These are phyloP conservation scores for Lactarius psammicola DNA, from an alignment of 768 basidiomycete genomes.

Conservation along the genomic window DNA sequence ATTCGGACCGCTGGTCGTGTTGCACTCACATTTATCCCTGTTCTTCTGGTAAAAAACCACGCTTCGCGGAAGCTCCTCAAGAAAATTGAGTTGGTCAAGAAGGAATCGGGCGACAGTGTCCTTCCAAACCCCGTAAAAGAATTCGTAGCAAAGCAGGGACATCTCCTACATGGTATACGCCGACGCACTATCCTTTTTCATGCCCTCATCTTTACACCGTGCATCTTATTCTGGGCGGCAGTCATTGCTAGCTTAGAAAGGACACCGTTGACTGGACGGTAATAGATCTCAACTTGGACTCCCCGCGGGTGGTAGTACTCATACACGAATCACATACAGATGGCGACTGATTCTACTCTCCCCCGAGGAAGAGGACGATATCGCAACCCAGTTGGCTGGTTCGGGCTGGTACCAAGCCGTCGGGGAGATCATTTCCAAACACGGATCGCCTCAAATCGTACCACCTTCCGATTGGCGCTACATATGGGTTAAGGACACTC, in stretches of 20 bases:
- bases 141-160: conserved; percentile 52
- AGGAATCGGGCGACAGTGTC: conserved; percentile 36
- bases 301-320: conserved; percentile 2
- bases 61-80: conserved; percentile 51
- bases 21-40: conserved; percentile 71
- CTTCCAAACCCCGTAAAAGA: conserved; percentile 37
- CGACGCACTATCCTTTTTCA: conserved; percentile 51
- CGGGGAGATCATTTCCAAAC: conserved; percentile 66
- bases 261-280: conserved; percentile 87
- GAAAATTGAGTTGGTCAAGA: conserved; percentile 45
- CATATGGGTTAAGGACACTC: conserved; percentile 77
- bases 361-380: conserved; percentile 89
- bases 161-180: conserved; percentile 48
- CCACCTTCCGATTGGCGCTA: conserved; percentile 86
- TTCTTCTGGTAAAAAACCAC: conserved; percentile 59
- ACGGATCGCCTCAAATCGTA: conserved; percentile 60
- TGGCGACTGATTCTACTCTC: conserved; percentile 88
- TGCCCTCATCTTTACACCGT: conserved; percentile 58
- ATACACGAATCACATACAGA: conserved; percentile 39
- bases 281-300: not conserved
- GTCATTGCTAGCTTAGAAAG: conserved; percentile 71
- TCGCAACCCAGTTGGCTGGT: conserved; percentile 78
- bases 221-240: conserved; percentile 61
- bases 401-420: conserved; percentile 86
- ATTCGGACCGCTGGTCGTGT: conserved; percentile 68